A percentile compares a stretch with the other conserved stretches of the same genome.
Evolutionary conservation across 108 stramenopile species (phyloP).

Genomic region (Fistulifera pelliculosa): DNA sequence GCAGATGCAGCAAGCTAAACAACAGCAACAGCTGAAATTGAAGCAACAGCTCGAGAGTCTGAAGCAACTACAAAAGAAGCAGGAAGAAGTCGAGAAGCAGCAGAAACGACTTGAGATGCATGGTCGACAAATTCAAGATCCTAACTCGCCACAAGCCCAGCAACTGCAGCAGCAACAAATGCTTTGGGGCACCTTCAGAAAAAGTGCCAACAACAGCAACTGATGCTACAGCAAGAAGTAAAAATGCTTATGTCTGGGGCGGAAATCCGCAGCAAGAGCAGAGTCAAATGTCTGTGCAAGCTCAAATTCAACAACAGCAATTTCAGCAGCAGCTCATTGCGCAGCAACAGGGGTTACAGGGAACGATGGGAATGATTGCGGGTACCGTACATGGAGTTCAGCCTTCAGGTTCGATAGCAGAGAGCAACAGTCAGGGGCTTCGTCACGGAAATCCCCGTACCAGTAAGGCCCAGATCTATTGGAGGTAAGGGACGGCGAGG

Average conservation of each 20-base stretch:
- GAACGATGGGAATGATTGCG: too few species aligned
- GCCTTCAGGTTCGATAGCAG: too few species aligned
- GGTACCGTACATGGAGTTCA: too few species aligned
- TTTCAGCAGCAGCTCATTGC: too few species aligned
- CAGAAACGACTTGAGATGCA: slow-evolving; percentile 28
- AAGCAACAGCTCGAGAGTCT: slow-evolving; percentile 27
- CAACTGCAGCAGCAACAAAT: slow-evolving; percentile 48
- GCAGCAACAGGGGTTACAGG: too few species aligned
- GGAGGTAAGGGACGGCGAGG: slow-evolving; percentile 9
- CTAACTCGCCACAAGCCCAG: slow-evolving; percentile 33
- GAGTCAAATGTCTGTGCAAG: slow-evolving; percentile 6
- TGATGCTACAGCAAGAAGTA: slow-evolving; percentile 41
- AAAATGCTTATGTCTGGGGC: too few species aligned
- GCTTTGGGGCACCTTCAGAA: slow-evolving; percentile 41
- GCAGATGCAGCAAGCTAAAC: slow-evolving; percentile 42
- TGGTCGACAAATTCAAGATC: slow-evolving; percentile 16
- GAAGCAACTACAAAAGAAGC: slow-evolving; percentile 26
- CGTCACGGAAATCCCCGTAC: neutral
- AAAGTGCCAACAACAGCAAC: slow-evolving; percentile 54
- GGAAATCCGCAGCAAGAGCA: slow-evolving; percentile 7
- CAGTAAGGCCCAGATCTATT: slow-evolving; percentile 9
- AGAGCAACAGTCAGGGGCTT: too few species aligned
- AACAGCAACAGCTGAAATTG: slow-evolving; percentile 26
- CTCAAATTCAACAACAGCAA: slow-evolving; percentile 13
- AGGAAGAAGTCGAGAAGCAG: slow-evolving; percentile 21